Percentiles rank a stretch among this genome's conserved stretches.
Evolutionary conservation across 352 stramenopile species (phyloP).

Genomic region (Pythium oligandrum): DNA sequence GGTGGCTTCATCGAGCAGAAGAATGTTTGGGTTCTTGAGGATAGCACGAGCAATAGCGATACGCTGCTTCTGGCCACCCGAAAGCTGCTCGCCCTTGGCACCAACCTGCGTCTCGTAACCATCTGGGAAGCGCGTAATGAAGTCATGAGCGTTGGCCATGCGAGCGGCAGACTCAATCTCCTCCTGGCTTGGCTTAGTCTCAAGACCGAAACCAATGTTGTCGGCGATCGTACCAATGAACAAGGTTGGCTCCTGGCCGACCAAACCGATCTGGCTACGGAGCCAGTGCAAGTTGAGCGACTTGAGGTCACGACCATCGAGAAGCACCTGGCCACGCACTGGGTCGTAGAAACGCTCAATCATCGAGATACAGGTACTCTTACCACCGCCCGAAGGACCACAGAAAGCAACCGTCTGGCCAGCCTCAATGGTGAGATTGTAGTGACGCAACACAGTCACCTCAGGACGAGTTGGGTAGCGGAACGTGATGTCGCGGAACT

Average conservation of each 20-base stretch:
- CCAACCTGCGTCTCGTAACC: constrained; percentile 37
- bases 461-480: constrained; percentile 10
- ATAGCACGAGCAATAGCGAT: constrained; percentile 25
- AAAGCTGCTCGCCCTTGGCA: constrained; percentile 18
- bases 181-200: background rate
- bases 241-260: constrained; percentile 2
- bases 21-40: constrained; percentile 33
- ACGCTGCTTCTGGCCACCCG: constrained; percentile 23
- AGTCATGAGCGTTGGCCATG: constrained; percentile 15
- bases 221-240: constrained; percentile 29
- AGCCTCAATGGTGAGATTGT: constrained; percentile 12
- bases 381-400: constrained; percentile 13
- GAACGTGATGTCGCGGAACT: constrained; percentile 9
- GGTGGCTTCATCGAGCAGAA: constrained; percentile 44
- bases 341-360: constrained; percentile 84
- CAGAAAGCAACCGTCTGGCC: constrained; percentile 11
- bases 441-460: constrained; percentile 8
- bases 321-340: constrained; percentile 39
- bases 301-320: constrained; percentile 58
- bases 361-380: constrained; percentile 34
- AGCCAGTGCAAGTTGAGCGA: constrained; percentile 53
- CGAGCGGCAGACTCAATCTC: constrained; percentile 54
- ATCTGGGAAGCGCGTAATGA: constrained; percentile 69
- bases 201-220: constrained; percentile 49
- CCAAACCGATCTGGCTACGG: constrained; percentile 35